phyloP scores from a whole-genome alignment of 164 flowering plant genomes.

The Euptelea pleiosperma region DNA sequence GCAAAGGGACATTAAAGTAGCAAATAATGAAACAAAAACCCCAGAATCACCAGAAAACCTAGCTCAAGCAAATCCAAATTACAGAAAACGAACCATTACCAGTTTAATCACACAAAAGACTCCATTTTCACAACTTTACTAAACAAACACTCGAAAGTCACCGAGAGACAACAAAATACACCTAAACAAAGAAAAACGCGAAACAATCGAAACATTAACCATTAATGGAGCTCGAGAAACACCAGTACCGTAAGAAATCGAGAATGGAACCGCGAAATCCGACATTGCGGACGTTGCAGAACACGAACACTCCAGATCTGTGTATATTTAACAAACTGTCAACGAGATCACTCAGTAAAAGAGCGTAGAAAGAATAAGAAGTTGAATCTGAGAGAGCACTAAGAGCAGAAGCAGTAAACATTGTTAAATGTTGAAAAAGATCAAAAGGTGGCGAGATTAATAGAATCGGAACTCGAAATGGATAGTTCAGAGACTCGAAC shows the following conservation, averaged over 20 bases:
- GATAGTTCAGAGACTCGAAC: neutral
- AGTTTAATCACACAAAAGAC: slow-evolving; percentile 3
- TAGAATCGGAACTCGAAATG: slow-evolving; percentile 6
- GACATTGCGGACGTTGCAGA: slow-evolving; percentile 8
- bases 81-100: neutral
- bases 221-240: slow-evolving; percentile 31
- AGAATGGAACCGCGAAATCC: slow-evolving; percentile 21
- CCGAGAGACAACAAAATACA: neutral
- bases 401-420: neutral
- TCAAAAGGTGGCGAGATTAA: slow-evolving; percentile 1
- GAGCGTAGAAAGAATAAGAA: neutral
- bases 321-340: neutral
- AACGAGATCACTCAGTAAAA: neutral
- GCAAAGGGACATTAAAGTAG: neutral
- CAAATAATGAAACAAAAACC: neutral
- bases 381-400: neutral
- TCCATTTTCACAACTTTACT: slow-evolving; percentile 7
- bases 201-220: neutral
- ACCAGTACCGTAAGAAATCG: slow-evolving; percentile 25
- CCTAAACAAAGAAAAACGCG: neutral
- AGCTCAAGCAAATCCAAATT: neutral
- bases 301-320: slow-evolving; percentile 18
- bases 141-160: neutral
- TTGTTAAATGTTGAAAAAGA: neutral
- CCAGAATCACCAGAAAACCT: slow-evolving; percentile 10